Evolutionary conservation across 768 basidiomycete species (phyloP), one percentile per base, ranked within the genome.

Genomic region (Tricholoma saponaceum): DNA sequence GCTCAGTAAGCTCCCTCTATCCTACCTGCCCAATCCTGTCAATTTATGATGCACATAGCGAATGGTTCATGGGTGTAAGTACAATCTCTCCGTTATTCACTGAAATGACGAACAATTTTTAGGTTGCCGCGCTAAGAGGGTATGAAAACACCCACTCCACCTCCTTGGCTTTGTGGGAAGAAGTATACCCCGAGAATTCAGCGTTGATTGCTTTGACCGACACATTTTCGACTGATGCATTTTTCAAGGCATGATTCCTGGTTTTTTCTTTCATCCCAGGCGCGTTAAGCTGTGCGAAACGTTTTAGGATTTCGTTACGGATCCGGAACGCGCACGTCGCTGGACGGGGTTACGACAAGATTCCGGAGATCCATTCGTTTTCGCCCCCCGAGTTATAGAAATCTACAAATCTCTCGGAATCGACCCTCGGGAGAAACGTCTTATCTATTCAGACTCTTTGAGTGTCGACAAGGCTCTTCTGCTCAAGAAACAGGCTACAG

Each of bases 271-370:
- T 32, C 8, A 9, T 9, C 8, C 16, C 41, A 2, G 2, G 9
- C 16, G 16, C 41, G 9, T 5, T 12, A 18, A 51, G 9, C 14
- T 47, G 30, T 12, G 18, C 16, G 41, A 22, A 39, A 0, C 26
- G 4, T 51, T n/a, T 8, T 59, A 89, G 87, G 87, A 88, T 62
- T 84, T 90, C 43, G 59, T 69, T 2, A 63, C 69, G 53, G 76
- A 89, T 62, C 79, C 81, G 1, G 81, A 76, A 32, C 82, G 84
- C 2, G 91, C 88, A 0, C 67, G 73, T 9, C 80, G 82, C 41
- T 98, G 96, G 96, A 74, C 77, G 5, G 88, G 89, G 0, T 76
- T 99, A 12, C 83, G 96, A 18, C 97, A 99, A 67, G 97, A 99
- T 69, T 95, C 92, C 1, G 97, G 97, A 3, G 87, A 96, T 65